Conservation (phyloP, 257 asterid species). For the Prunella vulgaris region DNA sequence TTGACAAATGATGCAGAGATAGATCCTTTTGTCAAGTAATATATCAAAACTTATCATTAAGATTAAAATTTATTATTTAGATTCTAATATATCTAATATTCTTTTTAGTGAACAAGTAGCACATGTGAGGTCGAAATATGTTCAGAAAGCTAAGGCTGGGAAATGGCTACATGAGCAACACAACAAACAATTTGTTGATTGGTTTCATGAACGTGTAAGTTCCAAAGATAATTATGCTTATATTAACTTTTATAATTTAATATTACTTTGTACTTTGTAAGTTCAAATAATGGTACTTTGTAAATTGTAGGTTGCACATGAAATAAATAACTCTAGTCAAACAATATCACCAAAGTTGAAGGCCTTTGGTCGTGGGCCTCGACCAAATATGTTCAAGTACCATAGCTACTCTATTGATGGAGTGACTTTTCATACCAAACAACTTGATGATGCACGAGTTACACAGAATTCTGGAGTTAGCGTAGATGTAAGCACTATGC, state of each 20-base stretch:
- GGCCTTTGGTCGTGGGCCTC: not conserved
- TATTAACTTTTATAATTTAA: too few species aligned
- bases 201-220: too few species aligned
- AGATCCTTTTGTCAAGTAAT: not conserved
- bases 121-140: not conserved
- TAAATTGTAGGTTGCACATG: not conserved
- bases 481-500: not conserved
- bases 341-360: not conserved
- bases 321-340: not conserved
- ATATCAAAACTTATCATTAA: not conserved
- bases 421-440: not conserved
- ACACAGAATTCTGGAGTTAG: not conserved
- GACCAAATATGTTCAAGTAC: not conserved
- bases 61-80: too few species aligned
- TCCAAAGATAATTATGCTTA: too few species aligned
- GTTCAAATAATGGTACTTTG: too few species aligned
- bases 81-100: too few species aligned
- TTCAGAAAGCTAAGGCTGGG: too few species aligned
- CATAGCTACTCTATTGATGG: not conserved
- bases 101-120: not conserved
- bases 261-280: too few species aligned
- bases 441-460: not conserved
- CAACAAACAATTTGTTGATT: too few species aligned
- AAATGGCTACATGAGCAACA: too few species aligned
- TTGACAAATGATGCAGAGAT: too few species aligned